Conservation (phyloP, 495 filamentous ascomycete species). For the Aspergillus saccharolyticus region DNA sequence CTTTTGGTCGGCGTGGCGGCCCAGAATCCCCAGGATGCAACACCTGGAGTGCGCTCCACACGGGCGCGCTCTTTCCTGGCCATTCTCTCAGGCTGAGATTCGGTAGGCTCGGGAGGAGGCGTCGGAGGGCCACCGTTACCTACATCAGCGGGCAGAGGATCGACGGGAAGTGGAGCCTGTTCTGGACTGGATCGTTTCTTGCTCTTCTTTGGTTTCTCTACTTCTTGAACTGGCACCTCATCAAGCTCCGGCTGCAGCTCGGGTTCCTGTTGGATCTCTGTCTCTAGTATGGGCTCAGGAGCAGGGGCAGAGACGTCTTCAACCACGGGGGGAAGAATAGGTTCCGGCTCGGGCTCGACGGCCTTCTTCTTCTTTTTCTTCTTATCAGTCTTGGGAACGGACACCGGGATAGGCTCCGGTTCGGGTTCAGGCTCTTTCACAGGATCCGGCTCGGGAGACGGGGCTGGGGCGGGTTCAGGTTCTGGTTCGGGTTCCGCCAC, state of each 20-base stretch:
- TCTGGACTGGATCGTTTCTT: constrained; percentile 14
- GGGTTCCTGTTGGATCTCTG: constrained; percentile 3
- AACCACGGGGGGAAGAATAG: constrained; percentile 9
- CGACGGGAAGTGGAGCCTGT: constrained; percentile 6
- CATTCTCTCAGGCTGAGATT: constrained; percentile 35
- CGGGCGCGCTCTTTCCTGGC: constrained; percentile 56
- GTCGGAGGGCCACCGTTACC: constrained; percentile 41
- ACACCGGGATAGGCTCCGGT: not conserved
- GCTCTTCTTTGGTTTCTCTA: constrained; percentile 20
- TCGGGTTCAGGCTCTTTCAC: constrained; percentile 10
- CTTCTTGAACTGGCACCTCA: constrained; percentile 14
- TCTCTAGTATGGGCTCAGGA: not conserved
- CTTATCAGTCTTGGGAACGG: constrained; percentile 6
- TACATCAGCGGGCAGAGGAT: constrained; percentile 18
- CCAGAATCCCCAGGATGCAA: constrained; percentile 57
- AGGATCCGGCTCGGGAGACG: constrained; percentile 7
- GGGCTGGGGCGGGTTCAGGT: constrained; percentile 4
- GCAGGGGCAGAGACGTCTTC: constrained; percentile 11
- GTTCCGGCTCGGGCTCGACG: constrained; percentile 9
- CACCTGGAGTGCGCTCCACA: constrained; percentile 44
- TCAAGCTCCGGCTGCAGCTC: constrained; percentile 5
- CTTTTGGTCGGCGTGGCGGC: constrained; percentile 48
- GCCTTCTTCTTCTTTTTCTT: constrained; percentile 19
- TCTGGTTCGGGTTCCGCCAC: not conserved
- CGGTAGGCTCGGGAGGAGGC: constrained; percentile 48